Evolutionary conservation across 1,284 basidiomycete genomes (phyloP), one percentile per base, ranked within the genome.

Genomic region (Ustilago trichophora): DNA sequence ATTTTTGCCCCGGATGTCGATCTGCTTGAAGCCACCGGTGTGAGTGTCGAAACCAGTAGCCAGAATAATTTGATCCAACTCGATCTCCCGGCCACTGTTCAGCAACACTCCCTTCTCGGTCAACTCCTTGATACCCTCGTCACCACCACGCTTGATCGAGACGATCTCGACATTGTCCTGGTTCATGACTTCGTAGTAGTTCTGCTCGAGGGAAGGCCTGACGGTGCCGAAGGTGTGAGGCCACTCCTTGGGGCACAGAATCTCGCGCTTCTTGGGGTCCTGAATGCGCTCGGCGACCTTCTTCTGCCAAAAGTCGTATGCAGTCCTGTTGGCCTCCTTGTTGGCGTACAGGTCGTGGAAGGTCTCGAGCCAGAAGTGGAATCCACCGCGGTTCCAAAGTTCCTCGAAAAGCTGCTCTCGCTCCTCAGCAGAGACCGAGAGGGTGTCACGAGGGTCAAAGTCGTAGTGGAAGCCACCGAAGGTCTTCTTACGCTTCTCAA

Each of bases 161-260:
- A 76, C 78, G 27, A 88, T 66, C 26, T 80, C 80, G 25, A 88
- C 85, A 70, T 88, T 88, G 6, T 85, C 83, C 44, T 82, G 82
- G 49, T 86, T 81, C 32, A 88, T 80, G 29, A 83, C 81, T 29
- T 84, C 77, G 24, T 74, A 76, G 52, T 72, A 76, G 37, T 72
- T 66, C 24, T 63, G 59, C 37, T 76, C 72, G 27, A 75, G 54
- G 11, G 72, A 71, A 9, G 68, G 68, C 22, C 73, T 53, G 4
- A 68, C 67, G 10, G 72, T 75, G 35, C 73, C 73, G 24, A 75
- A 75, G 1, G 71, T 69, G 48, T 75, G 73, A 19, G 63, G 71
- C 53, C 59, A 60, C 34, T 72, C 56, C 33, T 68, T 32, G 22
- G 72, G 73, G 18, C 67, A 62, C 16, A 76, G 54, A 31, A 74